Conservation (phyloP, 1,284 basidiomycete genomes). For the Austroboletus novae-zelandiae region DNA sequence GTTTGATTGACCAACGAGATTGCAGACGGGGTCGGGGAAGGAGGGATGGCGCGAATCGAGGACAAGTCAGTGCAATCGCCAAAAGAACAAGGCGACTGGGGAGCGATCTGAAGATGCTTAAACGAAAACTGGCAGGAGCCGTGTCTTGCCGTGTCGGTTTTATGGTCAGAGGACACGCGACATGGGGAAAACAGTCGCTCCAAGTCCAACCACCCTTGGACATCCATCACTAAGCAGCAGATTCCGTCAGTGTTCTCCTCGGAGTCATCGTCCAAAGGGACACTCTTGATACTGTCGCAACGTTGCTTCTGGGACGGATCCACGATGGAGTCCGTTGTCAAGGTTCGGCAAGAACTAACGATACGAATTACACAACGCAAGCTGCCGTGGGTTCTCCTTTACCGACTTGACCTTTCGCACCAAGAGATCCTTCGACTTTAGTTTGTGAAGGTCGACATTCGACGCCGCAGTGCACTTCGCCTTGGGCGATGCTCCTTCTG, state of each 20-base stretch:
- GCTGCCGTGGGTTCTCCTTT: neutral
- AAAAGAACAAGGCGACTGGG: neutral
- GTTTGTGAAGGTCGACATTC: neutral
- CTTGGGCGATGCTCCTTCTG: slow-evolving; percentile 3
- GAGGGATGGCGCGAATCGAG: neutral
- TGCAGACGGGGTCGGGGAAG: neutral
- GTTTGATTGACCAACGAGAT: neutral
- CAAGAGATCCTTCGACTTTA: slow-evolving; percentile 4
- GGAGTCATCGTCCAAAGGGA: neutral
- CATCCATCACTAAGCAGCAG: neutral
- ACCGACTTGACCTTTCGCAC: slow-evolving; percentile 5
- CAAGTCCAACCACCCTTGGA: slow-evolving; percentile 7
- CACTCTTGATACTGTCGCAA: neutral
- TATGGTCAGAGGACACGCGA: neutral
- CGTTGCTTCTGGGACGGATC: neutral
- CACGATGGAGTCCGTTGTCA: too few species aligned
- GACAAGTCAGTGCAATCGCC: neutral
- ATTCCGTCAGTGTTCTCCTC: neutral
- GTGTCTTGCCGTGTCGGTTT: slow-evolving; percentile 5
- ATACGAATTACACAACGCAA: too few species aligned
- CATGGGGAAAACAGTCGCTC: neutral
- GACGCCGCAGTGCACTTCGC: slow-evolving; percentile 1
- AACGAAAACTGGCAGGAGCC: slow-evolving; percentile 7
- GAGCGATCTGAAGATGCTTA: neutral
- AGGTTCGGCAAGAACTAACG: too few species aligned